Evolutionary conservation across 495 filamentous ascomycete genomes (phyloP), one percentile per base, ranked within the genome.

Genomic region (Tuber indicum): DNA sequence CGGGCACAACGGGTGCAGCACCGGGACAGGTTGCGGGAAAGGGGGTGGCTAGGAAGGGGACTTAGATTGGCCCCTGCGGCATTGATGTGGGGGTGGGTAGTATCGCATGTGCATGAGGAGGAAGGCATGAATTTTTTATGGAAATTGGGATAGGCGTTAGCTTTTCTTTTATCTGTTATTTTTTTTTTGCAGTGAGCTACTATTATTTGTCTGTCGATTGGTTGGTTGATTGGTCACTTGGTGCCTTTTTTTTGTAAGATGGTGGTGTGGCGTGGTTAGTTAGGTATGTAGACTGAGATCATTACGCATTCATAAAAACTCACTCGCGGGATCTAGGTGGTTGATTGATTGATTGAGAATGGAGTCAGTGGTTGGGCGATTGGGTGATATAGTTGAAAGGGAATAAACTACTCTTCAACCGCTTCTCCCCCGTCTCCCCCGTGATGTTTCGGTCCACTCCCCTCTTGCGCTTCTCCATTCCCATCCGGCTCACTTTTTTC

Each of bases 11-110:
- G 69, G 52, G n/a, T 1, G n/a, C n/a, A 19, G 12, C 58, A 45
- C 70, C 70, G 16, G 70, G 17, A 10, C 45, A 32, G n/a, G 70
- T 74, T 9, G 76, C 77, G 41, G 76, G 81, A 10, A 82, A 82
- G 32, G 75, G 72, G 47, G 69, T 82, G 21, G 70, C 76, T 6
- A 77, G 80, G 16, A 75, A 76, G 8, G 80, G 70, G 39, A 73
- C 19, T 74, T 66, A 66, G 58, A 32, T 14, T 36, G 5, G 12
- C 58, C 26, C 26, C 16, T 16, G 26, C 10, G 17, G 4, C 26
- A 36, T 66, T 66, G 26, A 36, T 17, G 26, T 10, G n/a, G n/a
- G 52, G 52, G 52, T 52, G 8, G 23, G 49, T 52, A 10, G 21
- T 52, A 52, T 52, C 3, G 49, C 21, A n/a, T n/a, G 10, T n/a